These are phyloP conservation scores for Macrotyloma uniflorum DNA, from an alignment of 306 rosid genomes.

Conservation along the genomic window DNA sequence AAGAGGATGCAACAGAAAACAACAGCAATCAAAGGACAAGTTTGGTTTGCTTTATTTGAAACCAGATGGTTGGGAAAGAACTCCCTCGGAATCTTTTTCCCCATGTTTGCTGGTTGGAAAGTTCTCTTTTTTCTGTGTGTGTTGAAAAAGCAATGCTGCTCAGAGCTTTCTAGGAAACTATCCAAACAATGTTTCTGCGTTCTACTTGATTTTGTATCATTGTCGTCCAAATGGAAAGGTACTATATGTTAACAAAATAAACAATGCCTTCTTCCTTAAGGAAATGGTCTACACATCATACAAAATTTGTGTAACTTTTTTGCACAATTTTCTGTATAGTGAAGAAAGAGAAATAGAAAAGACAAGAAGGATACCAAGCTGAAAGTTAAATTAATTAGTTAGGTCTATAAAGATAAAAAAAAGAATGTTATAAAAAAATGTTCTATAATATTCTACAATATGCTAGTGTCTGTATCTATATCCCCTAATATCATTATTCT, in stretches of 20 bases:
- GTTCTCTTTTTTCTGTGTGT: not conserved
- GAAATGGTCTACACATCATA: not conserved
- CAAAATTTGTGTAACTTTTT: not conserved
- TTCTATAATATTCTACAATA: not conserved
- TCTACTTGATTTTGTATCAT: not conserved
- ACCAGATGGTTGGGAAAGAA: slow-evolving; percentile 17
- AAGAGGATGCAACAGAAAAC: not conserved
- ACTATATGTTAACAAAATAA: not conserved
- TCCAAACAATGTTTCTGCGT: not conserved
- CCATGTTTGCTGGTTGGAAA: slow-evolving; percentile 13
- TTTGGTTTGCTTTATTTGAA: not conserved
- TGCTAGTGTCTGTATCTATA: not conserved
- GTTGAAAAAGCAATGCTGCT: not conserved
- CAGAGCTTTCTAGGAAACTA: not conserved
- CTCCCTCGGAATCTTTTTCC: slow-evolving; percentile 19
- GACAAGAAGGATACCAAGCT: no score
- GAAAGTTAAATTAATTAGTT: not conserved
- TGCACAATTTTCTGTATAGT: not conserved
- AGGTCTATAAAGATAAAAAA: not conserved
- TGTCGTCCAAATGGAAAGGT: not conserved
- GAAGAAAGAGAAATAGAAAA: not conserved
- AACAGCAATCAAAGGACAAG: slow-evolving; percentile 19
- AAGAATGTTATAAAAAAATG: not conserved
- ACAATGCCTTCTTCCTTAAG: slow-evolving; percentile 30
- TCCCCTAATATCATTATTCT: not conserved